A percentile compares a stretch with the other conserved stretches of the same genome.
phyloP scores from a whole-genome alignment of 2,329 filamentous ascomycete genomes.

The Seiridium unicorne region DNA sequence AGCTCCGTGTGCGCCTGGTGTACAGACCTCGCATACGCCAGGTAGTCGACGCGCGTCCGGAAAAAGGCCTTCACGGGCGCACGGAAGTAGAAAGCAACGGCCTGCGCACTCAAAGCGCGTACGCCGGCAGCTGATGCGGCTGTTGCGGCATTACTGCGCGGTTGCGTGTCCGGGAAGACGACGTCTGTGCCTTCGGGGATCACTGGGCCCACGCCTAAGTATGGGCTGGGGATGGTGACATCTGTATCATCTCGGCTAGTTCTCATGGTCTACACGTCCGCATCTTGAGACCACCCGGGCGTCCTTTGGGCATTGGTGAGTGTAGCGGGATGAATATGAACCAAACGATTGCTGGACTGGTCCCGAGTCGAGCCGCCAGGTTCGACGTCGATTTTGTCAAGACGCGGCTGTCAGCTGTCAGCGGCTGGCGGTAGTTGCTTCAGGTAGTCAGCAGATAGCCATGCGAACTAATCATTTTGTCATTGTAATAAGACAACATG shows the following conservation, averaged over 20 bases:
- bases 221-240: conserved; percentile 9
- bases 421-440: too few relatives aligned
- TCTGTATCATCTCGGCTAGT: conserved; percentile 11
- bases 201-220: conserved; percentile 8
- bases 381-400: too few relatives aligned
- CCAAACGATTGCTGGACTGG: too few relatives aligned
- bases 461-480: too few relatives aligned
- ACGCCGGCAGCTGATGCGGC: conserved; percentile 85
- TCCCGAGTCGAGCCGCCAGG: too few relatives aligned
- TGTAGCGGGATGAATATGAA: background rate
- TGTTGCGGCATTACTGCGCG: conserved; percentile 55
- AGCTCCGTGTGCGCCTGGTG: conserved; percentile 44
- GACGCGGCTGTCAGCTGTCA: too few relatives aligned
- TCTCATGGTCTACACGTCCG: conserved; percentile 7
- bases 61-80: conserved; percentile 93
- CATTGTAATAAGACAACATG: too few relatives aligned
- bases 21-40: conserved; percentile 55
- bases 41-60: conserved; percentile 82
- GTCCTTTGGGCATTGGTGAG: background rate
- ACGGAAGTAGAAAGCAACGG: conserved; percentile 88
- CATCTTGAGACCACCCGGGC: background rate
- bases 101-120: conserved; percentile 77
- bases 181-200: conserved; percentile 9
- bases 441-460: too few relatives aligned
- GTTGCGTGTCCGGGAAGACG: conserved; percentile 43